These are phyloP conservation scores for Prinsepia uniflora DNA, from an alignment of 306 rosid genomes.

Conservation along the genomic window DNA sequence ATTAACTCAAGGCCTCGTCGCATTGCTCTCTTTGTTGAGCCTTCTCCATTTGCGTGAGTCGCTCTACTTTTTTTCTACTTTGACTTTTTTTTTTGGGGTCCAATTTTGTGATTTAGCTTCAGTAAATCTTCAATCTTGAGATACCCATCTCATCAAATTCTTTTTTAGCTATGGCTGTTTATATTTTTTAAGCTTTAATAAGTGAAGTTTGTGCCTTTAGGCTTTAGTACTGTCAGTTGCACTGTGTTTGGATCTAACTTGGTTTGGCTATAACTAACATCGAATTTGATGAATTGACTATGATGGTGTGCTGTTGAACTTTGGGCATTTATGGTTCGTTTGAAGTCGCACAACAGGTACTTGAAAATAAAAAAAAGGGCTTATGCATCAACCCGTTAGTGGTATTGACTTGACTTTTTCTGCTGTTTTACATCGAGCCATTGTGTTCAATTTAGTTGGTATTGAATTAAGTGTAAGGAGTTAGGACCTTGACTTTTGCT, in stretches of 20 bases:
- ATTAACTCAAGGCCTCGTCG: constrained; percentile 69
- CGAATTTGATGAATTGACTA: constrained; percentile 25
- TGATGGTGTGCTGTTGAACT: not conserved
- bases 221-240: not conserved
- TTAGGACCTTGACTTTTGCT: not conserved
- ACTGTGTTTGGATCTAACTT: not conserved
- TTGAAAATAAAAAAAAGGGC: too few species aligned
- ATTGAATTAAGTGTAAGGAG: not conserved
- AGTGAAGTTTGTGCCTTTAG: constrained; percentile 6
- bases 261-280: constrained; percentile 6
- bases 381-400: too few species aligned
- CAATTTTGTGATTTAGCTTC: not conserved
- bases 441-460: not conserved
- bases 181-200: constrained; percentile 6
- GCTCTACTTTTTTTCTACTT: not conserved
- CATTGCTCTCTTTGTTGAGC: constrained; percentile 96
- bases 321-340: not conserved
- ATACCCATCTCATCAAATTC: not conserved
- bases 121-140: constrained; percentile 18
- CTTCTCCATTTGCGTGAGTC: constrained; percentile 97
- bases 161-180: not conserved
- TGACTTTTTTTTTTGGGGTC: not conserved
- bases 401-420: too few species aligned
- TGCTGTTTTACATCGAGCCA: too few species aligned
- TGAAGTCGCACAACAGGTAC: not conserved